Evolutionary conservation across 495 filamentous ascomycete species (phyloP), one percentile per base, ranked within the genome.

Genomic region (Arthonia radiata): DNA sequence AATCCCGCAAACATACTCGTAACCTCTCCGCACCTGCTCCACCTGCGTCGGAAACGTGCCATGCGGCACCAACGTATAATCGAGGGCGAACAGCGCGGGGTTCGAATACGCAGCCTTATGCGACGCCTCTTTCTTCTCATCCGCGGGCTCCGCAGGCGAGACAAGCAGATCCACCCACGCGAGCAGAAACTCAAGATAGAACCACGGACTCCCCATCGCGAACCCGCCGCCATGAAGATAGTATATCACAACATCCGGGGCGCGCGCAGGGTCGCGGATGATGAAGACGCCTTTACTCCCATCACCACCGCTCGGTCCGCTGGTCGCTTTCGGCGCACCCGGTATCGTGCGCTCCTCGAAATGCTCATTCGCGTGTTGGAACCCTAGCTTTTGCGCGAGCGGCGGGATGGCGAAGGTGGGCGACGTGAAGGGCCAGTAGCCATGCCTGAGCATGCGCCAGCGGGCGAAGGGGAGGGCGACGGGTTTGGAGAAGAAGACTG

Each of bases 191-290:
- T 82, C 75, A 13, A 81, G 59, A 42, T 82, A 82, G 44, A 82
- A 82, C 45, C 74, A 71, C 15, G 54, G 41, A 9, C 70, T 73
- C 17, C 75, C 75, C 68, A 82, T 72, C 2, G 63, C 59, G 37
- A 81, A 80, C 1, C 75, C 75, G 12, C 75, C 75, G 12, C 68
- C 75, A 44, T 82, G 75, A 23, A 57, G 59, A 36, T 80, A 79
- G 37, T 72, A 78, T 5, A 80, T 40, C 5, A 75, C 59, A 25
- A 81, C 39, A 43, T 80, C 75, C 0, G 73, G 67, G 24, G 53
- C 47, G 22, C 49, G 31, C 18, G 40, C 36, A 17, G 56, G 43
- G 33, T 74, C 50, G 10, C 49, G 36, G 13, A 54, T 53, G 17
- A 74, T 49, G 66, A 65, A 77, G 4, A 78, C 33, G 8, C 73